Conservation (phyloP, 768 basidiomycete genomes). For the Mycena sanguinolenta region DNA sequence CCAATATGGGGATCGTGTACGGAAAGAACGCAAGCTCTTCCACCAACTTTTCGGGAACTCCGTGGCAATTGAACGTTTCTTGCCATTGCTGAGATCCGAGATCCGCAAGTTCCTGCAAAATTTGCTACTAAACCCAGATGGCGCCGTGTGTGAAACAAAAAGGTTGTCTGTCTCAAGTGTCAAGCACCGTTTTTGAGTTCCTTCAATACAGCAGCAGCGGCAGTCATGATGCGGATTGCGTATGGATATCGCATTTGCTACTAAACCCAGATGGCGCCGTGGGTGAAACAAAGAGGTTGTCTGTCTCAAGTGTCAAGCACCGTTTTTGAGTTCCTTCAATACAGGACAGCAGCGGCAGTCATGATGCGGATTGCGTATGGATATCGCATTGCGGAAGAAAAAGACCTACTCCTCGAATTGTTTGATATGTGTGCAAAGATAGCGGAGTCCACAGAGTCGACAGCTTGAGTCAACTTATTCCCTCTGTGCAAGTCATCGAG, state of each 20-base stretch:
- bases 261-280: neutral
- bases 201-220: too few relatives aligned
- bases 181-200: too few relatives aligned
- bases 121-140: neutral
- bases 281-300: neutral
- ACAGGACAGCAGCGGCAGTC: too few relatives aligned
- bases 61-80: conserved; percentile 15
- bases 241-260: too few relatives aligned
- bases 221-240: too few relatives aligned
- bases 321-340: too few relatives aligned
- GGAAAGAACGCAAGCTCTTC: too few relatives aligned
- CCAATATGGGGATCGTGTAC: too few relatives aligned
- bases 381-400: neutral
- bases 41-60: conserved; percentile 30
- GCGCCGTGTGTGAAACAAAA: neutral
- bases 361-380: too few relatives aligned
- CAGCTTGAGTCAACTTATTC: neutral
- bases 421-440: neutral
- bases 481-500: neutral
- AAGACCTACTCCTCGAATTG: neutral
- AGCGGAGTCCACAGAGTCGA: neutral
- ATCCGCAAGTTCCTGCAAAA: conserved; percentile 7
- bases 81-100: conserved; percentile 20
- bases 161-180: neutral
- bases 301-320: neutral